Evolutionary conservation across 2,329 filamentous ascomycete genomes (phyloP).

Genomic region (Neofusicoccum laricinum): DNA sequence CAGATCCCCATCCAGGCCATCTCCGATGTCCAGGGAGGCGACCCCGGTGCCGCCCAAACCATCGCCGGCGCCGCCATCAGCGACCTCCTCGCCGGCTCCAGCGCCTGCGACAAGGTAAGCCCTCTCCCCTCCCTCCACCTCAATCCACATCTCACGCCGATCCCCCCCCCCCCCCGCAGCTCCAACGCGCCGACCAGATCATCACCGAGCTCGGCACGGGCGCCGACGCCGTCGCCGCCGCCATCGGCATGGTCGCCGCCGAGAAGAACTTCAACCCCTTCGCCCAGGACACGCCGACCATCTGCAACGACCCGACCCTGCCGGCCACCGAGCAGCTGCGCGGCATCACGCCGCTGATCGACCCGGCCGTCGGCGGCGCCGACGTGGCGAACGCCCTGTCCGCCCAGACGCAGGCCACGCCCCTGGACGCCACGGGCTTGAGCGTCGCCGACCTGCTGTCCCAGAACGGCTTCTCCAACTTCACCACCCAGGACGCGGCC

Average conservation of each 20-base stretch:
- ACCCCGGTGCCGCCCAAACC: constrained; percentile 60
- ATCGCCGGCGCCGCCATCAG: constrained; percentile 61
- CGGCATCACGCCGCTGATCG: constrained; percentile 65
- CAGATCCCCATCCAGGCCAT: constrained; percentile 57
- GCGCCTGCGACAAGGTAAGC: constrained; percentile 62
- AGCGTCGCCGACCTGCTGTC: constrained; percentile 64
- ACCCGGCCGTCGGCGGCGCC: constrained; percentile 59
- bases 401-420: constrained; percentile 47
- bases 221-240: constrained; percentile 59
- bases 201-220: constrained; percentile 59
- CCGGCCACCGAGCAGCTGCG: constrained; percentile 60
- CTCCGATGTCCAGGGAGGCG: constrained; percentile 52
- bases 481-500: constrained; percentile 41
- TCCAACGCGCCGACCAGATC: constrained; percentile 63
- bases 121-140: background rate
- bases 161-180: constrained; percentile 37
- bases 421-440: constrained; percentile 59
- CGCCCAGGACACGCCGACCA: constrained; percentile 55
- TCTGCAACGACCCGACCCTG: constrained; percentile 63
- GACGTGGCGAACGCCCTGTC: constrained; percentile 62
- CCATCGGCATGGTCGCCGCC: constrained; percentile 61
- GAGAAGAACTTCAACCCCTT: constrained; percentile 75
- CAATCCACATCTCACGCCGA: constrained; percentile 21
- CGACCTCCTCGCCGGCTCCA: constrained; percentile 62
- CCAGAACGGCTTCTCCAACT: constrained; percentile 62